Evolutionary conservation across 257 asterid genomes (phyloP).

Genomic region (Petunia axillaris): DNA sequence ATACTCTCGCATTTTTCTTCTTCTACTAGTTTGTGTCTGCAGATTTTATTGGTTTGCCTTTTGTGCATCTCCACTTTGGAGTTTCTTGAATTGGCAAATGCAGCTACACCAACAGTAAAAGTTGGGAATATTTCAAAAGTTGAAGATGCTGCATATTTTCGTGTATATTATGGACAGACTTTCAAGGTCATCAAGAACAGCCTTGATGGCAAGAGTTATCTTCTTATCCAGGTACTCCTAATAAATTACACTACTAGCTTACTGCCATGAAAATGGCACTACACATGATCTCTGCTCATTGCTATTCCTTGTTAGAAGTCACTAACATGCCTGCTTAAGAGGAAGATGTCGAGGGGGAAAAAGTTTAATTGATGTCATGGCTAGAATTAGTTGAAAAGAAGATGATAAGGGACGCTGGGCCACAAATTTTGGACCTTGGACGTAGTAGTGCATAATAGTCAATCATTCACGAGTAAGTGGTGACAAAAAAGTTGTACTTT

Average conservation of each 20-base stretch:
- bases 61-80: constrained; percentile 24
- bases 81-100: constrained; percentile 31
- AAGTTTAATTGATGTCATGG: neutral
- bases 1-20: constrained; percentile 23
- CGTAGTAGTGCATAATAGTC: neutral
- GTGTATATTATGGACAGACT: constrained; percentile 83
- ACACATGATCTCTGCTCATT: neutral
- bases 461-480: too few relatives aligned
- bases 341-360: neutral
- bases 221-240: constrained; percentile 79
- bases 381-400: constrained; percentile 15
- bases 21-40: constrained; percentile 23
- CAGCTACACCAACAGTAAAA: constrained; percentile 51
- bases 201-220: constrained; percentile 89
- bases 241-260: neutral
- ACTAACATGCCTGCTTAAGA: too few relatives aligned
- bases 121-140: constrained; percentile 74
- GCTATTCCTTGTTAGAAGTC: neutral
- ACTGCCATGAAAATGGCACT: neutral
- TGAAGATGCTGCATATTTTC: constrained; percentile 67
- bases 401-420: constrained; percentile 7
- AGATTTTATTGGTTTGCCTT: constrained; percentile 33
- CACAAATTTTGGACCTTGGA: neutral
- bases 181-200: constrained; percentile 95
- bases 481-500: too few relatives aligned